A percentile compares a stretch with the other conserved stretches of the same genome.
These are phyloP conservation scores for Nakazawaea siamensis DNA, from an alignment of 805 yeast genomes.

Conservation along the genomic window DNA sequence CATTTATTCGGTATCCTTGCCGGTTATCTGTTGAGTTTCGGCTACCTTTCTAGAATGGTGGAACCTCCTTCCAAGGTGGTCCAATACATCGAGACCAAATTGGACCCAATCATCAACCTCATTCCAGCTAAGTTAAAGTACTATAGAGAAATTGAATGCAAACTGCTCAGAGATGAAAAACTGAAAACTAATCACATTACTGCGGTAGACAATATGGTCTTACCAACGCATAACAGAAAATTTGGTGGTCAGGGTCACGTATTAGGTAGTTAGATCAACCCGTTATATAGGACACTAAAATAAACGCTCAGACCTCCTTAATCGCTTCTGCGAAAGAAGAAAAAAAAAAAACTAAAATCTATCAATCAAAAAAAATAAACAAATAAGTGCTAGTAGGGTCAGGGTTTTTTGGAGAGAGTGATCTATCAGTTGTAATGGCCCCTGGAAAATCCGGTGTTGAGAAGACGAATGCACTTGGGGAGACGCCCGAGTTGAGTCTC, in stretches of 20 bases:
- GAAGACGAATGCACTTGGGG: no score
- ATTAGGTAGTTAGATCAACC: no score
- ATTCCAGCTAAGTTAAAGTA: constrained; percentile 49
- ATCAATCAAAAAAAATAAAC: no score
- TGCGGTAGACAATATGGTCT: constrained; percentile 8
- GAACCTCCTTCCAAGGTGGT: constrained; percentile 62
- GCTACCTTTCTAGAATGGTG: constrained; percentile 45
- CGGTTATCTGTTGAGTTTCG: constrained; percentile 58
- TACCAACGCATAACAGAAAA: constrained; percentile 15
- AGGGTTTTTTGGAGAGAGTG: no score
- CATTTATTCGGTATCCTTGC: constrained; percentile 59
- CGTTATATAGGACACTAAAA: no score
- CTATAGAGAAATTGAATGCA: constrained; percentile 53
- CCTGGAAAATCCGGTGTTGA: no score
- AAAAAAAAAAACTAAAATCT: no score
- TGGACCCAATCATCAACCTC: constrained; percentile 38
- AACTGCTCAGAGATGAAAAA: constrained; percentile 28
- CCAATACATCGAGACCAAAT: constrained; percentile 52
- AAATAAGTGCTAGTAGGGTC: no score
- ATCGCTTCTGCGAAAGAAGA: no score
- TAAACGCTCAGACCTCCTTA: no score
- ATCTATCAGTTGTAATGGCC: no score
- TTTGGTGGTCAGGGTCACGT: constrained; percentile 21
- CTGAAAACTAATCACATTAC: constrained; percentile 15
- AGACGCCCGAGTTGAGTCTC: neutral